Evolutionary conservation across 2,329 filamentous ascomycete genomes (phyloP), one percentile per base, ranked within the genome.

Genomic region (Ophiocordyceps camponoti-saundersi): DNA sequence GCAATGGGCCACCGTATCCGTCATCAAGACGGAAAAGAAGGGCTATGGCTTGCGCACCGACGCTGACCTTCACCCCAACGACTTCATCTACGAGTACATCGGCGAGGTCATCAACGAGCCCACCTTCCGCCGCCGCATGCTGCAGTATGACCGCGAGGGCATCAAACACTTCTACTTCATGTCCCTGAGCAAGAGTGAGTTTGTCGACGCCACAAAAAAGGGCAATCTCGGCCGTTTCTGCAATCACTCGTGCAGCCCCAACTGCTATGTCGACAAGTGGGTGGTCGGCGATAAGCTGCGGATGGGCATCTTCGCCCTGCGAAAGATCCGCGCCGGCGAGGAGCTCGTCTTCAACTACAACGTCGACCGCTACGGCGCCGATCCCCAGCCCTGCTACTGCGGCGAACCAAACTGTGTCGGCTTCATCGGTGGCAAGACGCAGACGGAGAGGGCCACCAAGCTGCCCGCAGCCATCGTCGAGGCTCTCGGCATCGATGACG

Each of bases 121-220:
- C 29, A 83, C 83, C 12, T 96, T 96, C 60, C 84, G 88, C 48
- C 79, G 80, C 49, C 86, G 92, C 51, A 95, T 93, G 80, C 69
- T 87, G 39, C 84, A 93, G 58, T 98, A 98, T 64, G 88, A 95
- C 59, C 77, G 92, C 44, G 87, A 96, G 62, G 89, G 89, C 50
- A 95, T 98, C 72, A 95, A 93, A 64, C 92, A 98, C 65, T 98
- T 98, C 64, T 98, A 98, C 66, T 98, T 98, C 70, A 98, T 98
- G 92, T 96, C 92, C 26, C 79, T 98, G 51, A 94, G 80, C 59
- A 94, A 94, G 63, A 85, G 81, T 57, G 92, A 96, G 63, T 98
- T 96, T 59, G 88, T 98, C 49, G 92, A 98, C 65, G 92, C 92
- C 21, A 98, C 92, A 11, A 94, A 92, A 61, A 94, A 87, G 62